phyloP scores from a whole-genome alignment of 2,329 filamentous ascomycete genomes.

The Fusarium camptoceras region DNA sequence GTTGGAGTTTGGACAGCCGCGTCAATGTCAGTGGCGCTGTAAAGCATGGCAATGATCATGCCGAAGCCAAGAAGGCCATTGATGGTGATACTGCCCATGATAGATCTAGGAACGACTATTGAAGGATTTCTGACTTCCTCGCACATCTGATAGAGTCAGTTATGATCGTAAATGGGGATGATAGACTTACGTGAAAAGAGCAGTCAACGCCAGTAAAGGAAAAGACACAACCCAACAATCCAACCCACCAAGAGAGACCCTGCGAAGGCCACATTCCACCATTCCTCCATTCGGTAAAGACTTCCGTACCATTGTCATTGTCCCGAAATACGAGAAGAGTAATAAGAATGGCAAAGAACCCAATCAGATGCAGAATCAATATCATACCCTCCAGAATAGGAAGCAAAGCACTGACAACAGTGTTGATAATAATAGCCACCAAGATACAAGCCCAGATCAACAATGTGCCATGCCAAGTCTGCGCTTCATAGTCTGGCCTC shows the following conservation, averaged over 20 bases:
- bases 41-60: constrained; percentile 44
- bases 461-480: constrained; percentile 47
- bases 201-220: constrained; percentile 43
- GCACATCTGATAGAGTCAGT: constrained; percentile 31
- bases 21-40: constrained; percentile 40
- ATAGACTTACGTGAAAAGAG: constrained; percentile 37
- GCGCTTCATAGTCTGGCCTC: constrained; percentile 26
- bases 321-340: constrained; percentile 50
- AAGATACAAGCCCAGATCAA: constrained; percentile 55
- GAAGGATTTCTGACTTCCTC: constrained; percentile 43
- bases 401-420: constrained; percentile 46
- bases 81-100: constrained; percentile 39
- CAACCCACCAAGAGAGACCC: constrained; percentile 43
- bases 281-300: constrained; percentile 48
- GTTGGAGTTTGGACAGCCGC: constrained; percentile 36
- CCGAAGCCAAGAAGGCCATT: constrained; percentile 39
- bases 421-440: constrained; percentile 57
- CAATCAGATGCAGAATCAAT: constrained; percentile 57
- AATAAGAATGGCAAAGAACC: constrained; percentile 58
- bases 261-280: constrained; percentile 37
- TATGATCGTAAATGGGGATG: rapidly evolving
- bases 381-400: constrained; percentile 56
- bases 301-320: constrained; percentile 42
- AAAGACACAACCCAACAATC: constrained; percentile 40
- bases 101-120: constrained; percentile 36